phyloP scores from a whole-genome alignment of 2,329 filamentous ascomycete genomes.

The Fusarium mangiferae region DNA sequence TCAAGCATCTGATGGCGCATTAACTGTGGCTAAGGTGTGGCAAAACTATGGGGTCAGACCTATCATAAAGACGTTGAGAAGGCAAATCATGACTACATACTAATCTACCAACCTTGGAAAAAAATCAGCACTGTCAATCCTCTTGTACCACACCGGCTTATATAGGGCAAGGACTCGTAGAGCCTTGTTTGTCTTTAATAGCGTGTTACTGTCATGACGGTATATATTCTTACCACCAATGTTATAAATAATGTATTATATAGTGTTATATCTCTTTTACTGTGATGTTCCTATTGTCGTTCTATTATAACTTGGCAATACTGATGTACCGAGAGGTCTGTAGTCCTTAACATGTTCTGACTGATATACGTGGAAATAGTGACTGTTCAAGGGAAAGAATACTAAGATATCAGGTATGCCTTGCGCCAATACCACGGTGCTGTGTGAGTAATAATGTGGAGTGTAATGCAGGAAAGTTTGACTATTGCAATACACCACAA shows the following conservation, averaged over 20 bases:
- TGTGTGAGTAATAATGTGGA: too few species aligned
- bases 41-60: neutral
- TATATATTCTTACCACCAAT: neutral
- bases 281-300: neutral
- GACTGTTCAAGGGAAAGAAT: neutral
- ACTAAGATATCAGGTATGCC: neutral
- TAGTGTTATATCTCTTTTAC: neutral
- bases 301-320: neutral
- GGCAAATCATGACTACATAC: neutral
- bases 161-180: neutral
- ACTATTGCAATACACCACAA: neutral
- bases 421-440: too few species aligned
- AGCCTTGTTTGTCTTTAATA: neutral
- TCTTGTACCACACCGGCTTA: neutral
- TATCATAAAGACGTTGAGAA: constrained; percentile 6
- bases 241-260: neutral
- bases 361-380: neutral
- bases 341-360: neutral
- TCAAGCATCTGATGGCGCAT: constrained; percentile 23
- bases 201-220: neutral
- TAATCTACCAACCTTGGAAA: neutral
- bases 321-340: too few species aligned
- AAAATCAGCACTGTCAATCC: neutral
- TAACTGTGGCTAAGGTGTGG: constrained; percentile 22
- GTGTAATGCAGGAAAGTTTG: neutral